Evolutionary conservation across 805 yeast species (phyloP), one percentile per base, ranked within the genome.

Genomic region (Cyberlindnera japonica): DNA sequence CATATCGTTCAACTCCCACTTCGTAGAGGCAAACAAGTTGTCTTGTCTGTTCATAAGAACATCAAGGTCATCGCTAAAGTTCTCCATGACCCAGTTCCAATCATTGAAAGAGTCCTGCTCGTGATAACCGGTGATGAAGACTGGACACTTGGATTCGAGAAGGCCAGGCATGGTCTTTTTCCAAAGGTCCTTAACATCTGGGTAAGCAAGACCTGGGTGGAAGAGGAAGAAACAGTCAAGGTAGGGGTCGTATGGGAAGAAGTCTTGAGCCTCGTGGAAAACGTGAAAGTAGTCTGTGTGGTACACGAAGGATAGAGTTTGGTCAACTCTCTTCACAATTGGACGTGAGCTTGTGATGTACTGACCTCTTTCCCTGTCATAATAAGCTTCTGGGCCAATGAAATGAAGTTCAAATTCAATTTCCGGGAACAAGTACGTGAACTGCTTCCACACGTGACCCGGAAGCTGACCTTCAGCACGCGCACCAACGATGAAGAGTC

Each of bases 201-300:
- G 84, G 7, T 93, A 83, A 15, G 87, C 81, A 57, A 89, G 77
- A 29, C 96, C 96, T 3, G 99, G 98, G 62, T 91, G 98, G 83
- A 91, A 93, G 38, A 86, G 72, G 75, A 88, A 89, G 65, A 93
- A 93, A 20, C 79, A 78, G 61, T 93, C 99, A 59, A 87, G 74
- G 63, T 91, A 93, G 33, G 99, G 99, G 62, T 93, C 99, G 62
- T 90, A 93, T 5, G 99, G 99, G 80, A 88, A 87, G 62, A 93
- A 86, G 65, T 91, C 97, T 55, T 90, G 93, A 35, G 87, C 81
- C 55, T 89, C 89, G 64, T 93, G 95, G 46, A 84, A 72, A 28
- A 84, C 91, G 58, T 89, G 88, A 79, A 93, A 93, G 63, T 83
- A 90, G 54, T 86, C 84, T 1, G 98, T 88, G 64, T 90, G 95